Evolutionary conservation across 441 rosid genomes (phyloP).

Genomic region (Gossypium lobatum): DNA sequence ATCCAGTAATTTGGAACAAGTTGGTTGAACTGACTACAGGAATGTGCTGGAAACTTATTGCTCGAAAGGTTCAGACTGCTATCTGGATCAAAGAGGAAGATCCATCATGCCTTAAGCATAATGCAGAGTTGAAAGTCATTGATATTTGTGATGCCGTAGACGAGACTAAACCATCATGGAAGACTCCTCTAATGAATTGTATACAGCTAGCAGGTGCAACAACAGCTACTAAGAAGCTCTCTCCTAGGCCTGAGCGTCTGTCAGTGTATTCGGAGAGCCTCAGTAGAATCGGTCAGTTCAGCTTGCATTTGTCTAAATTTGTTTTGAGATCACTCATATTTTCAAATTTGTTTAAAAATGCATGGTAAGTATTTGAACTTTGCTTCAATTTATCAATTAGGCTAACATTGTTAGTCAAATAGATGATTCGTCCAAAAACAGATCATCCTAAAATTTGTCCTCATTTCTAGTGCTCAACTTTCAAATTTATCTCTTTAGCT

Average conservation of each 20-base stretch:
- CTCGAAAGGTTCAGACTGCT: slow-evolving; percentile 80
- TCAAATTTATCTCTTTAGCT: not conserved
- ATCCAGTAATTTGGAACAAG: slow-evolving; percentile 74
- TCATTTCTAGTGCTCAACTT: not conserved
- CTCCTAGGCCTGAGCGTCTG: slow-evolving; percentile 62
- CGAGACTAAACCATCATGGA: slow-evolving; percentile 65
- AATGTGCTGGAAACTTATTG: slow-evolving; percentile 95
- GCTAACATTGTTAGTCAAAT: not conserved
- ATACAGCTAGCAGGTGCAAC: slow-evolving; percentile 33
- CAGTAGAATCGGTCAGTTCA: slow-evolving; percentile 42
- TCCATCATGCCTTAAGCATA: slow-evolving; percentile 49
- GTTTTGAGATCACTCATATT: not conserved
- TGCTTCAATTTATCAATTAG: not conserved
- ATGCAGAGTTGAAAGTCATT: slow-evolving; percentile 52
- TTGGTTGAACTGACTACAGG: slow-evolving; percentile 62
- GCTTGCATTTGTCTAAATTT: not conserved
- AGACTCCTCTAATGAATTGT: slow-evolving; percentile 60
- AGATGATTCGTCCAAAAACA: not conserved
- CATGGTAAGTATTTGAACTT: not conserved
- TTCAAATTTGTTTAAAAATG: not conserved
- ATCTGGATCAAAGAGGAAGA: slow-evolving; percentile 76
- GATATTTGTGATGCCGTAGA: slow-evolving; percentile 53
- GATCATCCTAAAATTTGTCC: not conserved
- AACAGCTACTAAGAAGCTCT: slow-evolving; percentile 35
- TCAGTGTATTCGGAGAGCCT: slow-evolving; percentile 57